Conservation (phyloP, 176 grass and related monocot species). For the Eremochloa ophiuroides region DNA sequence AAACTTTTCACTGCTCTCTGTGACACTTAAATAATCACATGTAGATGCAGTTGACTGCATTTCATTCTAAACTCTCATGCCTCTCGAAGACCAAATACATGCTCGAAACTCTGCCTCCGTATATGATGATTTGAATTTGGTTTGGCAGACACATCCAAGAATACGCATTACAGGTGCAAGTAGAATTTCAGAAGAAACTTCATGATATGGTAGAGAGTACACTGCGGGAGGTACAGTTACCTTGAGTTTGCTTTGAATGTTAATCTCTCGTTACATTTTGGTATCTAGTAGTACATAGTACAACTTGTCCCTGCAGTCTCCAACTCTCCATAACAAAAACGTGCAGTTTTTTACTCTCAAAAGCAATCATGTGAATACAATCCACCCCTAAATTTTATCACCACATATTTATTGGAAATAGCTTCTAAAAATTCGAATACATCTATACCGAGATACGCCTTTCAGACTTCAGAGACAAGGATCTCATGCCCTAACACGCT, state of each 20-base stretch:
- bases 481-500: not conserved
- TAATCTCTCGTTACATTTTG: not conserved
- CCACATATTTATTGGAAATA: not conserved
- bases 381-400: not conserved
- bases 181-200: slow-evolving; percentile 16
- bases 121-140: not conserved
- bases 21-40: not conserved
- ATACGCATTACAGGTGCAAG: slow-evolving; percentile 5
- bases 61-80: too few species aligned
- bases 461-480: too few species aligned
- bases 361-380: not conserved
- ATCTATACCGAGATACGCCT: too few species aligned
- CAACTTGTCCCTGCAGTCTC: not conserved
- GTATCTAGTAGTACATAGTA: not conserved
- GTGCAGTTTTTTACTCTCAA: not conserved
- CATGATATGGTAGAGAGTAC: slow-evolving; percentile 5
- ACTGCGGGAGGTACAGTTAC: not conserved
- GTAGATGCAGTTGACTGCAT: not conserved
- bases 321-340: not conserved
- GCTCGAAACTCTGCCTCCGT: not conserved
- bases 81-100: not conserved
- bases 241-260: not conserved
- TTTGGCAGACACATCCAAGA: not conserved
- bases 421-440: not conserved
- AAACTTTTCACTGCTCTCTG: too few species aligned